phyloP scores from a whole-genome alignment of 768 basidiomycete genomes.

The Lyophyllum shimeji region DNA sequence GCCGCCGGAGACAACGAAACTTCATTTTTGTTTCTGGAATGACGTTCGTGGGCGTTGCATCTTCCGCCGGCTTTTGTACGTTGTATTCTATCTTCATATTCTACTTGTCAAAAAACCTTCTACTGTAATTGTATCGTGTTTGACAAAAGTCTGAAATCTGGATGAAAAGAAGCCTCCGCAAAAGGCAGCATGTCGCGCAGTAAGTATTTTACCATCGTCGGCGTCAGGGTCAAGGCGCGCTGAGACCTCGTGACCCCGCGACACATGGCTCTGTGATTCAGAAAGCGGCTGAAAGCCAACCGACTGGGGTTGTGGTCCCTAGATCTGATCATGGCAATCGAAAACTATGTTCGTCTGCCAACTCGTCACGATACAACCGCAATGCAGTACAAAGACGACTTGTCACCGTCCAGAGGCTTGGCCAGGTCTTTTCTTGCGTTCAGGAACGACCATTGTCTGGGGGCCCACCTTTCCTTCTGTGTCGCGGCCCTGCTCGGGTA shows the following conservation, averaged over 20 bases:
- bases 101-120: not conserved
- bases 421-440: not conserved
- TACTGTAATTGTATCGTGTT: not conserved
- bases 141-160: not conserved
- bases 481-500: slow-evolving; percentile 2
- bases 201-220: not conserved
- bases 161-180: not conserved
- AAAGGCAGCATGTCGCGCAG: not conserved
- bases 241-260: not conserved
- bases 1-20: slow-evolving; percentile 8
- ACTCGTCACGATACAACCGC: not conserved
- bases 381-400: slow-evolving; percentile 1
- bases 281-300: not conserved
- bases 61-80: not conserved
- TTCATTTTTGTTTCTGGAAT: slow-evolving; percentile 14
- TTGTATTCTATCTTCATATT: not conserved
- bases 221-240: not conserved
- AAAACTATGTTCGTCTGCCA: not conserved
- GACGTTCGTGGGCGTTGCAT: not conserved
- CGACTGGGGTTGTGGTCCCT: not conserved
- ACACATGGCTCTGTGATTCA: not conserved
- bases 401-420: not conserved
- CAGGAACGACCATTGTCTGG: not conserved
- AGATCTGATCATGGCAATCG: not conserved
- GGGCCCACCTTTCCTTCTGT: not conserved